phyloP scores from a whole-genome alignment of 202 grass and related monocot genomes.

The Schoenoplectus tabernaemontani region DNA sequence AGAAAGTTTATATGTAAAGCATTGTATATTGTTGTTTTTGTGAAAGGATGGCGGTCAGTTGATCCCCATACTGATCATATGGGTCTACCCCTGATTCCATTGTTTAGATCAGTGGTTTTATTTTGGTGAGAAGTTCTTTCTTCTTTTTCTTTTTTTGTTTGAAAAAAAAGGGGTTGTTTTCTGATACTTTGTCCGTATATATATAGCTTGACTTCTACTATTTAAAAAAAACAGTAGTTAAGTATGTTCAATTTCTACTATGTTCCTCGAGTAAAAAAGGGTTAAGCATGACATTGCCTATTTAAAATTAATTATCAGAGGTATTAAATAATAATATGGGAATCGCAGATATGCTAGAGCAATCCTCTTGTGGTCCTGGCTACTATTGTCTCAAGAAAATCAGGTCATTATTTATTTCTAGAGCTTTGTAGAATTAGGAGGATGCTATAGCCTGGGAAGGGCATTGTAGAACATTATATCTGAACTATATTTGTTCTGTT shows the following conservation, averaged over 20 bases:
- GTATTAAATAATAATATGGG: conserved; percentile 79
- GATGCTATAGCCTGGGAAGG: conserved; percentile 12
- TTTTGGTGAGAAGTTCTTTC: too few species aligned
- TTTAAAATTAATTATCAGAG: conserved; percentile 20
- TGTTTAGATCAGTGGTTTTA: neutral
- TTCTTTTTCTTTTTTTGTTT: neutral
- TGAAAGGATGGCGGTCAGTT: neutral
- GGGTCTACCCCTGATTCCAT: neutral
- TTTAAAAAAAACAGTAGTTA: neutral
- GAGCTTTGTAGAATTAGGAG: conserved; percentile 22
- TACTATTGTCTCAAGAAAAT: conserved; percentile 56
- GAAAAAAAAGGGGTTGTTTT: neutral
- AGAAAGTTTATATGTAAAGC: neutral
- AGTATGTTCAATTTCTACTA: neutral
- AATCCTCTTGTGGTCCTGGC: conserved; percentile 56
- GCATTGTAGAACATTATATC: conserved; percentile 29
- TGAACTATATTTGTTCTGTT: conserved; percentile 49
- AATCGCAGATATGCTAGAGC: conserved; percentile 72
- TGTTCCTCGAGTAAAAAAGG: neutral
- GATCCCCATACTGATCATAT: neutral
- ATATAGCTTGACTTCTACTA: too few species aligned
- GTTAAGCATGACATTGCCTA: neutral
- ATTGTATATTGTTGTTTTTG: neutral
- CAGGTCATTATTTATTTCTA: conserved; percentile 39
- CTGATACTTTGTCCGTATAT: neutral